Percentiles rank a stretch among this genome's conserved stretches.
Conservation (phyloP, 768 basidiomycete genomes). For the Boletus coccyginus region DNA sequence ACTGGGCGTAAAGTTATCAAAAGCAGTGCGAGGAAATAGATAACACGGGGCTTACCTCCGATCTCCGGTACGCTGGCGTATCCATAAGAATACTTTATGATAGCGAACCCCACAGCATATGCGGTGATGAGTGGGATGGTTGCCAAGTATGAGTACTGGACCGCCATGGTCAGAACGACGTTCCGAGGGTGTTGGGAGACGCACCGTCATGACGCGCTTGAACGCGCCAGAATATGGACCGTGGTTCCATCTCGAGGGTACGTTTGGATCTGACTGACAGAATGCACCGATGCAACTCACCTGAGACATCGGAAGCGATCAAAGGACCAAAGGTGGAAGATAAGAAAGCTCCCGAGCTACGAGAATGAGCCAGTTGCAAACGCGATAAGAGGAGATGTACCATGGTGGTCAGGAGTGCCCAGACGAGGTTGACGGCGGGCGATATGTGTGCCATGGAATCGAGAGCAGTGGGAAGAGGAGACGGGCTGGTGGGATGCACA, state of each 20-base stretch:
- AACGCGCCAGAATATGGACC: conserved; percentile 70
- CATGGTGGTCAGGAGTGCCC: conserved; percentile 52
- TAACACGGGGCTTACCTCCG: conserved; percentile 49
- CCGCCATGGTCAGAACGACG: background rate
- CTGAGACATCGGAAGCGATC: conserved; percentile 73
- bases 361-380: too few relatives aligned
- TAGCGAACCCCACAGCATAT: conserved; percentile 60
- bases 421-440: conserved; percentile 59
- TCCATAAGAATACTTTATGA: conserved; percentile 75
- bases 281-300: conserved; percentile 33
- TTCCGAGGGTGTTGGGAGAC: conserved; percentile 20
- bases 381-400: conserved; percentile 39
- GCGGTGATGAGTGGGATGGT: conserved; percentile 57
- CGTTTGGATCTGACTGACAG: background rate
- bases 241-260: conserved; percentile 60
- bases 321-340: conserved; percentile 78
- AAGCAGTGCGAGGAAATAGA: too few relatives aligned
- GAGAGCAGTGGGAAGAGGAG: too few relatives aligned
- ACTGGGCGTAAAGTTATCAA: too few relatives aligned
- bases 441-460: conserved; percentile 42
- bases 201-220: conserved; percentile 82
- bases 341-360: conserved; percentile 61
- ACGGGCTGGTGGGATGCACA: too few relatives aligned
- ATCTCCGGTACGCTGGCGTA: conserved; percentile 42
- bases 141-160: conserved; percentile 68